phyloP scores from a whole-genome alignment of 305 asterid genomes.

The Fraxinus floribunda region DNA sequence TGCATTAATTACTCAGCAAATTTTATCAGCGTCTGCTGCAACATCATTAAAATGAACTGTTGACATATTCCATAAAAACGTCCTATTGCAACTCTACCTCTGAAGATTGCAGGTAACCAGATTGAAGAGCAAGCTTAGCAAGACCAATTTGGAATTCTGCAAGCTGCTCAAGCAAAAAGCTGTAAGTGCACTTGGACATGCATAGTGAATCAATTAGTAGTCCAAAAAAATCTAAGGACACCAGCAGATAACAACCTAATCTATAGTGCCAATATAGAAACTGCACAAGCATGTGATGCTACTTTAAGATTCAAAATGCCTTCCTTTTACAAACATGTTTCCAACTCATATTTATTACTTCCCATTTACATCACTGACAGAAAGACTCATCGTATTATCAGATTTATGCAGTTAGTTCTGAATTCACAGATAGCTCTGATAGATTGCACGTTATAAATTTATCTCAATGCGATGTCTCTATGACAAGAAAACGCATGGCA shows the following conservation, averaged over 20 bases:
- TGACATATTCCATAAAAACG: conserved; percentile 4
- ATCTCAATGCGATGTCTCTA: conserved; percentile 3
- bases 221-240: conserved; percentile 1
- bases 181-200: conserved; percentile 25
- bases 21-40: conserved; percentile 7
- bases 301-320: not conserved
- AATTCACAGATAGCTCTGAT: not conserved
- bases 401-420: not conserved
- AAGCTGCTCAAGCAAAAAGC: conserved; percentile 51
- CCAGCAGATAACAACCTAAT: conserved; percentile 14
- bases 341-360: conserved; percentile 1
- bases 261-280: not conserved
- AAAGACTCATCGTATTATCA: not conserved
- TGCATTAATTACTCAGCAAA: conserved; percentile 30
- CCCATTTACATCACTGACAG: not conserved
- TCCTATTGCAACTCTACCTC: conserved; percentile 55
- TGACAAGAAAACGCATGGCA: conserved; percentile 5
- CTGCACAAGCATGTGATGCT: not conserved
- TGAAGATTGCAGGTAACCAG: conserved; percentile 64
- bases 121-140: conserved; percentile 74
- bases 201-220: conserved; percentile 17
- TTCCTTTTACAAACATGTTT: not conserved
- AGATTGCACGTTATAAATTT: not conserved
- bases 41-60: not conserved
- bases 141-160: conserved; percentile 94